Evolutionary conservation across 2,329 filamentous ascomycete species (phyloP), one percentile per base, ranked within the genome.

Genomic region (Aureobasidium sp.): DNA sequence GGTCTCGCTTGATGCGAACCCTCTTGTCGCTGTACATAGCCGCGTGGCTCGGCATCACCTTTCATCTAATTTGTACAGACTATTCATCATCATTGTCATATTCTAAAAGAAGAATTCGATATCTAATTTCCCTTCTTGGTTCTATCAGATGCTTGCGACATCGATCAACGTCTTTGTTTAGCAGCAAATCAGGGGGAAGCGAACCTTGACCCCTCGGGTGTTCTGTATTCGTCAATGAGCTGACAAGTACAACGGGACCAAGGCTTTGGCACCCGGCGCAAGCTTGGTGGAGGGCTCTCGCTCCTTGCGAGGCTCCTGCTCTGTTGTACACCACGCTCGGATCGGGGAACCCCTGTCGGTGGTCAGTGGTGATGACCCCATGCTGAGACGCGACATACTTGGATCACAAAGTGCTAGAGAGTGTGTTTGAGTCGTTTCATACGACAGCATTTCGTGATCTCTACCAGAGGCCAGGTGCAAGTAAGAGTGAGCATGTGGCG

Each of bases 101-200:
- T 15, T 55, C 51, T 42, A 55, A 55, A 55, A 41, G 36, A 55
- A 55, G 51, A 36, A 41, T 20, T n/a, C 34, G 6, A 52, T 42
- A 42, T 55, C 51, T 42, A 15, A 55, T 55, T 42, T 55, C 51
- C 36, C 27, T 41, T 42, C 15, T 20, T 31, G 22, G 29, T 41
- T 31, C 51, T 17, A 37, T 55, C 36, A 55, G 37, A n/a, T 55
- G 51, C 51, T 55, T 55, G 51, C 51, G 51, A 55, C 51, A 55
- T 55, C 37, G 17, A 51, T 51, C 47, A 25, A n/a, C 22, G 2
- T 29, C 51, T 55, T 42, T 42, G 15, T 42, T 55, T 55, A 55
- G 51, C 41, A 55, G 29, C 37, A 42, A 14, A 42, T 29, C 51
- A 55, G 51, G 51, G 37, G 51, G 31, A 22, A 27, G 7, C 51